Evolutionary conservation across 1,284 basidiomycete genomes (phyloP), one percentile per base, ranked within the genome.

Genomic region (Schizophyllum commune): DNA sequence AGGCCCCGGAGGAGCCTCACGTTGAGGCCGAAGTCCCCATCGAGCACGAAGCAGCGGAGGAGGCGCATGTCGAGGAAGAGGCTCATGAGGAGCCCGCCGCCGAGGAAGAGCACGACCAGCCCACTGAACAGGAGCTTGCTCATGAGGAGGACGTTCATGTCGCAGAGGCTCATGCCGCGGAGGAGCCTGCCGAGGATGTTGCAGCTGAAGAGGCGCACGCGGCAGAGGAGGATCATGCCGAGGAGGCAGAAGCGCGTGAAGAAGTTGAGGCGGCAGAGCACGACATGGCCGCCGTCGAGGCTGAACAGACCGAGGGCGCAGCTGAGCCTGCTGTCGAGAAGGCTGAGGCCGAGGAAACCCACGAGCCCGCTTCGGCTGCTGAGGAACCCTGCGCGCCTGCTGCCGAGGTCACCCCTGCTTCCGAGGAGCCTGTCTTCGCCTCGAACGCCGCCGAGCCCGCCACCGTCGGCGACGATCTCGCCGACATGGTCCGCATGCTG

Each of bases 401-500:
- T 47, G 2, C 39, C 39, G 39, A 47, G 39, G 4, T 8, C 32
- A 60, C 60, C 47, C 58, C 62, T 19, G 62, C 64, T 9, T 61
- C 64, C 20, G 63, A 63, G 57, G 68, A 68, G 57, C 61, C 65
- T 33, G 68, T 66, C 17, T 57, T 58, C 55, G 58, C 56, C 54
- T 52, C 58, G 7, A 64, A 64, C 27, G 58, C 60, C 20, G 64
- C 17, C 8, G 58, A 66, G 13, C 9, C 22, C 67, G 62, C 51
- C 64, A 62, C 34, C 58, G 51, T 57, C 8, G 61, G 59, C 15
- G 67, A 72, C 58, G 80, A 86, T 32, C 75, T 86, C 32, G 88
- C 83, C 69, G 81, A 83, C 61, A 83, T 89, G 59, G 83, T 89
- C 64, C 83, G 79, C 65, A 75, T 88, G 65, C 80, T 89, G 11